Base-by-base conservation (phyloP, 495 filamentous ascomycete genomes). In the Neurospora sp. region DNA sequence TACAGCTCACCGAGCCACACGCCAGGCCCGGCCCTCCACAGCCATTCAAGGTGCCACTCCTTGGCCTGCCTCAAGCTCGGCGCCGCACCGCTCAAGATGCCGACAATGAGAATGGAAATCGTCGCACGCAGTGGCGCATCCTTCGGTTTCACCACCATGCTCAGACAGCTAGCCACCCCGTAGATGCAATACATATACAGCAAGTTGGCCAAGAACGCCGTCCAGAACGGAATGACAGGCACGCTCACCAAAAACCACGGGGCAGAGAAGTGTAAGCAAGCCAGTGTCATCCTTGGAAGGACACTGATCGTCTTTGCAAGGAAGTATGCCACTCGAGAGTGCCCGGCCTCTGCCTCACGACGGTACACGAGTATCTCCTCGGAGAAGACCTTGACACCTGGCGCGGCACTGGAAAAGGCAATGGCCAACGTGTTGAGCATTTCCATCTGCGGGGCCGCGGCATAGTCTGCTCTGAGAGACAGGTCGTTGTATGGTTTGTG, bases 151-250 rank as follows among this genome's bases (percentile, higher is more conserved):
- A 81, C 81, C 5, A 87, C 70, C 82, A 88, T 88, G 70, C 80
- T 82, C n/a, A 78, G 53, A n/a, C 86, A 74, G 69, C 81, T 85
- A 4, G 87, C 85, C 20, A 89, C 82, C 5, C 88, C 87, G 77
- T 88, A 89, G 68, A 89, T 85, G 76, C 84, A 86, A 74, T 86
- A 89, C 74, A 88, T 89, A 73, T 89, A 89, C 3, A 87, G 73
- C 44, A 89, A 73, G 72, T 87, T 87, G 14, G 82, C 82, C 0
- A 80, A 70, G 75, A 86, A 87, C 12, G 83, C 81, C 1, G 76
- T 73, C 10, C 73, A 71, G 77, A 82, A 89, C 0, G 75, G 53
- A 31, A 89, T 87, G 9, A 85, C 77, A 0, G 88, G 87, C 10
- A 82, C 82, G 14, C 83, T 75, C 37, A 89, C 81, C 7, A 89